phyloP scores from a whole-genome alignment of 1,284 basidiomycete species.

The Thecaphora thlaspeos region DNA sequence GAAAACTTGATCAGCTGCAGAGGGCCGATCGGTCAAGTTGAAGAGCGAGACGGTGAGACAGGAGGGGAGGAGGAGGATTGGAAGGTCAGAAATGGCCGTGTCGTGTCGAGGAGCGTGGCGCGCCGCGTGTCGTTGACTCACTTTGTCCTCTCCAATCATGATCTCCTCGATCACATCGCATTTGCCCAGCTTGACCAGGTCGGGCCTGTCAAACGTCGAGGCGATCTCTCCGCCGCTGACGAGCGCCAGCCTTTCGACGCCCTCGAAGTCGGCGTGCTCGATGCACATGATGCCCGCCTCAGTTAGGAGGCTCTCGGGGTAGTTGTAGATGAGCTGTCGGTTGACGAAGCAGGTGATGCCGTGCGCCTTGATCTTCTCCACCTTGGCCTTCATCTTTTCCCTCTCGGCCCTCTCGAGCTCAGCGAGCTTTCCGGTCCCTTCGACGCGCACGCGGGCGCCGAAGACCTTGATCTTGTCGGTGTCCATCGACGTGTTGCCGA shows the following conservation, averaged over 20 bases:
- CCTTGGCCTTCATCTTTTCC: constrained; percentile 99
- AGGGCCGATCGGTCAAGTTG: neutral
- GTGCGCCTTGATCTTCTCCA: constrained; percentile 87
- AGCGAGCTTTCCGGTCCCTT: constrained; percentile 91
- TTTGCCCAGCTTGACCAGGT: constrained; percentile 86
- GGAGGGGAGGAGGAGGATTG: neutral
- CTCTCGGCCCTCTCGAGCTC: constrained; percentile 95
- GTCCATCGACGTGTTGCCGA: constrained; percentile 99
- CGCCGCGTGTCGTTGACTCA: constrained; percentile 65
- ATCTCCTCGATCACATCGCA: constrained; percentile 97
- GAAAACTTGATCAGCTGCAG: constrained; percentile 96
- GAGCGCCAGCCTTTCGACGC: constrained; percentile 90
- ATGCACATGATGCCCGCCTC: constrained; percentile 94
- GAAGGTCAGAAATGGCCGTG: neutral
- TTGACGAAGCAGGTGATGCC: constrained; percentile 99
- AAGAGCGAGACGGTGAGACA: neutral
- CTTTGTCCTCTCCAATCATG: constrained; percentile 91
- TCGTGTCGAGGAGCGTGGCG: neutral
- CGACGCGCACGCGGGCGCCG: constrained; percentile 91
- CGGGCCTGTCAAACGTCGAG: constrained; percentile 89
- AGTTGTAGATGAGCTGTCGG: constrained; percentile 98
- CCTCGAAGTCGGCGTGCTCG: constrained; percentile 99
- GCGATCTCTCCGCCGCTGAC: constrained; percentile 98
- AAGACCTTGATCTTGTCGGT: constrained; percentile 99
- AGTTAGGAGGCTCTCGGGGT: constrained; percentile 88